Base-by-base conservation (phyloP, 805 yeast species). In the Nakazawaea sp. region DNA sequence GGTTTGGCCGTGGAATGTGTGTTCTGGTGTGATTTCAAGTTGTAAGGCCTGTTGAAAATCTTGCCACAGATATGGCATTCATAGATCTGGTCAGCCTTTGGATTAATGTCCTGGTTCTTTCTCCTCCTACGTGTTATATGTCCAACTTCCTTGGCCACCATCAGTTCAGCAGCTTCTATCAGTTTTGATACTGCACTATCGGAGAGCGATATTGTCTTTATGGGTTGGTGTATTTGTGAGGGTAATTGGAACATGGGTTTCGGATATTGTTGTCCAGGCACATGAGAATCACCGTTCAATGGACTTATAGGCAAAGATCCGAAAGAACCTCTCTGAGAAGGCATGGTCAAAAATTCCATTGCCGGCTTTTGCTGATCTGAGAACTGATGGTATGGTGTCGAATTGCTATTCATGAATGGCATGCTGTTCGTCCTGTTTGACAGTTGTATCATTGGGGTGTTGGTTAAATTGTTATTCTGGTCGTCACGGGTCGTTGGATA, bases 1-100 rank as follows among this genome's bases (percentile, higher is more conserved):
- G 92, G 92, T 40, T 80, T 73, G 34, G 78, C 89, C 33, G 71
- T 68, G 4, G 86, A 78, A 54, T 83, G 61, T 8, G 72, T 66
- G 42, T 62, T 66, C 64, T 64, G 66, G 47, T 70, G 77, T 5
- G 68, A 62, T 43, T 67, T 67, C 40, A 70, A 55, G 48, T 70
- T 70, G 52, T 70, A 70, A 5, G 72, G 72, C 43, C 68, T 68
- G 45, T 58, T 64, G 48, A 70, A 70, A 10, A 57, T 57, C 44
- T 68, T 70, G 10, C 61, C 64, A 48, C 77, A 70, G 3, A 55
- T 50, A 7, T 52, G 50, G 45, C 77, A 70, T 4, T 66, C 63
- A 45, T 53, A 64, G 10, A 9, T 32, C 6, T 12, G 28, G n/a
- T 18, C 8, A 43, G 41, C 13, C 15, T 30, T 29, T 4, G 30